phyloP scores from a whole-genome alignment of 352 stramenopile species.

The Phytophthora pisi region DNA sequence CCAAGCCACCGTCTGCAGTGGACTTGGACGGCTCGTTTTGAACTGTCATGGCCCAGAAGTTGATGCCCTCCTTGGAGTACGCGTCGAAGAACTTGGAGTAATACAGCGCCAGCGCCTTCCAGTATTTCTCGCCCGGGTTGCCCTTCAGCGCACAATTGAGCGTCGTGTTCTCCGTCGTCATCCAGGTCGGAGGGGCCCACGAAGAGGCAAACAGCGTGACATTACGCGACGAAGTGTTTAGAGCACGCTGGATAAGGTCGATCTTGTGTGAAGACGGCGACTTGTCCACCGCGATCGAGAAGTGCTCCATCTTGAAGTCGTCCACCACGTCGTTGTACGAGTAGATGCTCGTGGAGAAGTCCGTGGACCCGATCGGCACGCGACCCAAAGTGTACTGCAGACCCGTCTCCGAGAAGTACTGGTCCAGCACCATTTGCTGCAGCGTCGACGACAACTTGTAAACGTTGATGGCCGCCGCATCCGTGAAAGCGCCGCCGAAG shows the following conservation, averaged over 20 bases:
- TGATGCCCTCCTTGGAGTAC: constrained; percentile 75
- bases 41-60: constrained; percentile 82
- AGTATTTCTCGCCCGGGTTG: constrained; percentile 59
- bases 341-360: constrained; percentile 88
- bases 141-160: constrained; percentile 67
- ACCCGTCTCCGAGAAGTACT: constrained; percentile 76
- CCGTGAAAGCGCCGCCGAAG: constrained; percentile 92
- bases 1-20: constrained; percentile 51
- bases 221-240: constrained; percentile 38
- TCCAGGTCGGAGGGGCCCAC: constrained; percentile 87
- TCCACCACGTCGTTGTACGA: constrained; percentile 80
- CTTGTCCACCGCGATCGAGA: constrained; percentile 80
- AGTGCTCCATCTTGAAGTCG: constrained; percentile 86
- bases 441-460: constrained; percentile 61
- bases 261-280: constrained; percentile 73
- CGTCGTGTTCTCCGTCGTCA: constrained; percentile 76
- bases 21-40: constrained; percentile 78
- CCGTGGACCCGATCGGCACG: constrained; percentile 84
- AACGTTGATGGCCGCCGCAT: constrained; percentile 82
- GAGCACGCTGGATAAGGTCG: constrained; percentile 63
- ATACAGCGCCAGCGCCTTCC: constrained; percentile 84
- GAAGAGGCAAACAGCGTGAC: constrained; percentile 81
- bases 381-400: constrained; percentile 85
- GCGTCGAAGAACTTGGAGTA: constrained; percentile 88
- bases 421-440: constrained; percentile 73